Percentiles rank a stretch among this genome's conserved stretches.
Evolutionary conservation across 2,329 filamentous ascomycete genomes (phyloP).

Genomic region (Scortechinia acanthostroma): DNA sequence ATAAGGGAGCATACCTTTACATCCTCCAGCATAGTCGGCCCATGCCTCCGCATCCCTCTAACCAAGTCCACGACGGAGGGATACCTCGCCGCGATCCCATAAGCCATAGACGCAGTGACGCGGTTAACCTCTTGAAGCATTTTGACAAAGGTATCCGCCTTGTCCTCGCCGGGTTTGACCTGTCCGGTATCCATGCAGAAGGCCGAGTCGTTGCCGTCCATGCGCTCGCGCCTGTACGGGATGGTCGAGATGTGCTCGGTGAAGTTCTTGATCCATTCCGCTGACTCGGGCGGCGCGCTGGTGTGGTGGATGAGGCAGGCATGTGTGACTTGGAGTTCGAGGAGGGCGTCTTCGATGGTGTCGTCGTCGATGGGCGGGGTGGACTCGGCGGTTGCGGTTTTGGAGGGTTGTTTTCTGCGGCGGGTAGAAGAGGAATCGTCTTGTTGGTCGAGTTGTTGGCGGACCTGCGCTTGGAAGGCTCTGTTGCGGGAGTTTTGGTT

Average conservation of each 20-base stretch:
- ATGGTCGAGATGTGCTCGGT: not conserved
- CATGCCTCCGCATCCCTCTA: not conserved
- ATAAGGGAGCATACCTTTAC: not conserved
- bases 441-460: not conserved
- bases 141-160: not conserved
- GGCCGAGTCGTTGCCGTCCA: constrained; percentile 1
- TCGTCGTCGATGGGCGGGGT: not conserved
- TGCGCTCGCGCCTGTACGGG: not conserved
- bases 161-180: not conserved
- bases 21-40: not conserved
- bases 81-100: not conserved
- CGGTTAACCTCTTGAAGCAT: constrained; percentile 1
- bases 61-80: not conserved
- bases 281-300: not conserved
- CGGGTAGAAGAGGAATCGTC: not conserved
- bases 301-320: not conserved
- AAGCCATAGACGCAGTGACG: not conserved
- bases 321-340: not conserved
- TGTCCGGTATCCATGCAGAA: constrained; percentile 2
- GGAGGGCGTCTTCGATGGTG: constrained; percentile 2
- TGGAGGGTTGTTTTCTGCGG: not conserved
- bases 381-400: too few relatives aligned
- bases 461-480: not conserved
- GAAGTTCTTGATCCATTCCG: not conserved
- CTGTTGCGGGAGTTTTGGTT: constrained; percentile 1